Evolutionary conservation across 495 filamentous ascomycete species (phyloP).

Genomic region (Clavariopsis aquatica): DNA sequence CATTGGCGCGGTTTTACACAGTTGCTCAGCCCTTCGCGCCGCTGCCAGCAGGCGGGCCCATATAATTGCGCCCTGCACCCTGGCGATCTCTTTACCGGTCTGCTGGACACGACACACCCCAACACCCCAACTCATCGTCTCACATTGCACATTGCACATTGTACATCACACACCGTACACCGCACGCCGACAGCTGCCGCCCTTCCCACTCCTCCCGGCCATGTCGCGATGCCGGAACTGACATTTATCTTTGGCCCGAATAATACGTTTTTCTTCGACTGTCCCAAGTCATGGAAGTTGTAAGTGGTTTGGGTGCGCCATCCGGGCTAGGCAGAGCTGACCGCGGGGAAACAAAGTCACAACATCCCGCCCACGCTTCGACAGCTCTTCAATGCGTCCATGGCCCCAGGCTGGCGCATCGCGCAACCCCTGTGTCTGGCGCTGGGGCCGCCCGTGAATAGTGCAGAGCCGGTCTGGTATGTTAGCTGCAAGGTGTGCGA

Average conservation of each 20-base stretch:
- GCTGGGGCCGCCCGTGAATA: slow-evolving; percentile 26
- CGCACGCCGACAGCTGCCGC: no score
- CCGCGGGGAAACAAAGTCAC: slow-evolving; percentile 17
- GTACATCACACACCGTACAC: neutral
- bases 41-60: neutral
- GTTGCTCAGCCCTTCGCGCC: neutral
- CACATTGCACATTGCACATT: no score
- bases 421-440: slow-evolving; percentile 37
- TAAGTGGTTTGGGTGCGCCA: slow-evolving; percentile 3
- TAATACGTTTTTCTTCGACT: slow-evolving; percentile 40
- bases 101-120: neutral
- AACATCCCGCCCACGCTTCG: slow-evolving; percentile 33
- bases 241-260: slow-evolving; percentile 38
- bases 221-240: slow-evolving; percentile 33
- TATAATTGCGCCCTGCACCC: slow-evolving; percentile 1
- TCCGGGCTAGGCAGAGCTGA: neutral
- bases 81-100: slow-evolving; percentile 11
- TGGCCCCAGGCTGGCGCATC: slow-evolving; percentile 33
- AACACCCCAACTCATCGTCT: neutral
- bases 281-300: slow-evolving; percentile 40
- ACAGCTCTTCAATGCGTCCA: slow-evolving; percentile 35
- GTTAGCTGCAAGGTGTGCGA: slow-evolving; percentile 35
- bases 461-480: slow-evolving; percentile 35
- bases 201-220: neutral
- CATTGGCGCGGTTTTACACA: slow-evolving; percentile 1